Evolutionary conservation across 495 filamentous ascomycete genomes (phyloP).

Genomic region (Tirmania nivea): DNA sequence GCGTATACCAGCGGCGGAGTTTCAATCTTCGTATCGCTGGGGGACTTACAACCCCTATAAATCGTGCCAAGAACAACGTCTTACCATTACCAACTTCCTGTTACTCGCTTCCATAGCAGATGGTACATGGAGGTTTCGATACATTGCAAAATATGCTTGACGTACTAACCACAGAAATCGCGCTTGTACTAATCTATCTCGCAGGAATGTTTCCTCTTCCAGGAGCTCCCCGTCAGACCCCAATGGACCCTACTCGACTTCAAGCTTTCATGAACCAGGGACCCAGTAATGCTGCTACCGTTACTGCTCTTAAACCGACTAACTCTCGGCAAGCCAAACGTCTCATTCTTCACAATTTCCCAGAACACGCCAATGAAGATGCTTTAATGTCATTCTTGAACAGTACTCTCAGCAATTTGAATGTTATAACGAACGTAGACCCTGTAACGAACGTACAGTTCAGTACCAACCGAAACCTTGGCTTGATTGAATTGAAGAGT

Average conservation of each 20-base stretch:
- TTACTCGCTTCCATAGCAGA: too few species aligned
- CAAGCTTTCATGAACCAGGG: constrained; percentile 82
- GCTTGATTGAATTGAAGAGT: constrained; percentile 77
- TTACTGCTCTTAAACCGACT: constrained; percentile 62
- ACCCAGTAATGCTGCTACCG: constrained; percentile 49
- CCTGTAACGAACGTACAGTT: constrained; percentile 73
- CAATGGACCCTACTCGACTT: constrained; percentile 85
- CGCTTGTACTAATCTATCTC: constrained; percentile 2
- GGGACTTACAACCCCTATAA: background rate
- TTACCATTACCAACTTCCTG: background rate
- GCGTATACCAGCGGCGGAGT: background rate
- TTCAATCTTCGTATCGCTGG: constrained; percentile 1
- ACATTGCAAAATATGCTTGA: too few species aligned
- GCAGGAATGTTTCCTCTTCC: constrained; percentile 89
- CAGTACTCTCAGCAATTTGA: constrained; percentile 78
- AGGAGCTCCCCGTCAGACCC: constrained; percentile 81
- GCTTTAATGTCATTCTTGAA: constrained; percentile 73
- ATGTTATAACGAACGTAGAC: constrained; percentile 58
- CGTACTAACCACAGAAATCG: too few species aligned
- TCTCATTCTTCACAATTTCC: constrained; percentile 67
- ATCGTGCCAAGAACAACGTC: background rate
- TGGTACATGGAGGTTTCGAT: too few species aligned
- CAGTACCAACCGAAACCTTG: constrained; percentile 54
- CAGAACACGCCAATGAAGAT: constrained; percentile 45
- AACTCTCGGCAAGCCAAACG: constrained; percentile 87